Evolutionary conservation across 176 grass and related monocot species (phyloP), one percentile per base, ranked within the genome.

Genomic region (Neostapfia colusana): DNA sequence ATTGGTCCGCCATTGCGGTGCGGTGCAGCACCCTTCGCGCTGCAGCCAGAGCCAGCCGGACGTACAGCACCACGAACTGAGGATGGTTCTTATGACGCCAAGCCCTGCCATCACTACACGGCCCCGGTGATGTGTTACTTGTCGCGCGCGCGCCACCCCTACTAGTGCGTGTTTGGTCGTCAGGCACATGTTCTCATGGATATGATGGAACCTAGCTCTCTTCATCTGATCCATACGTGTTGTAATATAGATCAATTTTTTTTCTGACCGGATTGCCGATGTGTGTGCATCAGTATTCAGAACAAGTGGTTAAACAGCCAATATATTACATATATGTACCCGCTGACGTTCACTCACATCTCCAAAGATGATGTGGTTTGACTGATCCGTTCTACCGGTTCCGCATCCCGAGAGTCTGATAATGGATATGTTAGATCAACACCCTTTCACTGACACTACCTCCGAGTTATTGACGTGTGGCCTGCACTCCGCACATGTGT

Each of bases 21-120:
- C 60, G 36, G n/a, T n/a, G n/a, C n/a, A n/a, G n/a, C 15, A n/a
- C 8, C 16, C 58, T 8, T 53, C 6, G 20, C 0, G 46, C 51
- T 54, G 51, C 51, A 10, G 51, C 17, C 20, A 9, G 51, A 0
- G n/a, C n/a, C n/a, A n/a, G n/a, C n/a, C n/a, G n/a, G n/a, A n/a
- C n/a, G n/a, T n/a, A n/a, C 51, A 21, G 51, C 51, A 54, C 51
- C 51, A 54, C 7, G 20, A n/a, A 21, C 51, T 21, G 7, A 21
- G 18, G 7, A 10, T 54, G 8, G 51, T n/a, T n/a, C n/a, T n/a
- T 31, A 31, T 31, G 2, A 54, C 50, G 20, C 18, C 41, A 21
- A 68, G 21, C 20, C 65, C 65, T 68, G 66, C 65, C 65, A 44
- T 68, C 40, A 68, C 42, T 42, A 46, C 23, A 27, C 66, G 6